Evolutionary conservation across 495 filamentous ascomycete species (phyloP), one percentile per base, ranked within the genome.

Genomic region (Talaromyces adpressus): DNA sequence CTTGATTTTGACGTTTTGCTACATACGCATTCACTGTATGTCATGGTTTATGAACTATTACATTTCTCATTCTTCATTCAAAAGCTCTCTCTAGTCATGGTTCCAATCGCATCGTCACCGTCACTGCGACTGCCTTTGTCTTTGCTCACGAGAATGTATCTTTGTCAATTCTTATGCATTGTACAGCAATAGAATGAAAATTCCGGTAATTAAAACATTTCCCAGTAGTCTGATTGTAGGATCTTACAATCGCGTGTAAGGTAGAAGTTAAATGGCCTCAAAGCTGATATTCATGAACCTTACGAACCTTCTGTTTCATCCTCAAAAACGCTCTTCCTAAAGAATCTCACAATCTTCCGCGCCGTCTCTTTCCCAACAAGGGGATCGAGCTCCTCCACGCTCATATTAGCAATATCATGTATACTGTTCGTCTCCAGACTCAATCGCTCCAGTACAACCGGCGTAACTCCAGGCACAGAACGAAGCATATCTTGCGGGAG

Each of bases 401-500:
- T 81, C 85, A 96, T 89, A 78, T 98, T 98, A 18, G 91, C 92
- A 65, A 98, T 80, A 65, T 93, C 92, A 39, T 78, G 79, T 57
- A 98, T 81, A 76, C 87, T 95, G 51, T 87, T 88, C 62, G 88
- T 85, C 69, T 92, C 85, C 9, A 90, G 65, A 25, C 87, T 85
- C 39, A 98, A 64, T 59, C 84, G 83, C 65, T 83, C 82, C 22
- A 93, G 75, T 62, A 89, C 91, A 71, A 90, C 87, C 0, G 84
- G 84, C 53, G 85, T 93, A n/a, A 98, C 84, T 0, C 95, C 94
- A 0, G 94, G 95, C 2, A 98, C 86, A 5, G 84, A 81, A 9
- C 89, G 79, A 62, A 98, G 72, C 91, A 98, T 96, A 73, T 98
- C 95, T 76, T 92, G 85, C 7, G 88, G 84, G 23, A 83, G 77